Conservation (phyloP, 2,329 filamentous ascomycete species). For the Amesomyces nigricolor region DNA sequence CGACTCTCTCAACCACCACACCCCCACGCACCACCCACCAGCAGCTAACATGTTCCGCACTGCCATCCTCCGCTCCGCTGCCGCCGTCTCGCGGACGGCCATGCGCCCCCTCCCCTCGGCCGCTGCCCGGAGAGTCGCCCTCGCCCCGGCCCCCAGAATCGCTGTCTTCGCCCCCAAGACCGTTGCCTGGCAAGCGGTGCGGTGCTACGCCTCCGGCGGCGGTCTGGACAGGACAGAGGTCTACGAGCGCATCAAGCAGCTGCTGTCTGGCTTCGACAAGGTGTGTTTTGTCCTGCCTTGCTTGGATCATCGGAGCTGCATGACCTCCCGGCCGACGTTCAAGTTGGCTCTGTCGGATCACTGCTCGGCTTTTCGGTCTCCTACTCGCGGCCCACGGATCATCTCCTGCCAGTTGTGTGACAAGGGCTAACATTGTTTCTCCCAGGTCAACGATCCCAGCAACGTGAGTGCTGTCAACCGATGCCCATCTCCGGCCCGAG, state of each 20-base stretch:
- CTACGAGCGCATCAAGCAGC: conserved; percentile 32
- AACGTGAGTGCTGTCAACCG: conserved; percentile 47
- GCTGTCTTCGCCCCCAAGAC: conserved; percentile 46
- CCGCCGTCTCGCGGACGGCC: conserved; percentile 51
- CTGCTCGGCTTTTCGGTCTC: no score
- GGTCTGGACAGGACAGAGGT: conserved; percentile 62
- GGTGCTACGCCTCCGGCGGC: conserved; percentile 81
- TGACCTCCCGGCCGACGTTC: no score
- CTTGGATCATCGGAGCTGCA: no score
- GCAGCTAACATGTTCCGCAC: conserved; percentile 76
- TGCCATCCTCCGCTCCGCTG: conserved; percentile 72
- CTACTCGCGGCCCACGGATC: neutral
- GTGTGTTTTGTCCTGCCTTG: conserved; percentile 42
- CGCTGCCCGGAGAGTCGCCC: conserved; percentile 52
- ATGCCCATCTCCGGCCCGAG: neutral
- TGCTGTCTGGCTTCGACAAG: conserved; percentile 97
- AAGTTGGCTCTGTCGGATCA: neutral
- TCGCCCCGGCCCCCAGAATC: conserved; percentile 56
- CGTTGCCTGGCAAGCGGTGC: conserved; percentile 61
- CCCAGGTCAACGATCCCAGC: conserved; percentile 60
- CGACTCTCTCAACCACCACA: neutral
- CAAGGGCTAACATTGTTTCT: conserved; percentile 15
- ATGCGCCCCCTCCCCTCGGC: conserved; percentile 51
- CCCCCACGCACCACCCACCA: neutral
- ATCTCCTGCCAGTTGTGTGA: conserved; percentile 17